Percentiles rank a stretch among this genome's conserved stretches.
Evolutionary conservation across 2,329 filamentous ascomycete genomes (phyloP).

Genomic region (Podosphaera fusca): DNA sequence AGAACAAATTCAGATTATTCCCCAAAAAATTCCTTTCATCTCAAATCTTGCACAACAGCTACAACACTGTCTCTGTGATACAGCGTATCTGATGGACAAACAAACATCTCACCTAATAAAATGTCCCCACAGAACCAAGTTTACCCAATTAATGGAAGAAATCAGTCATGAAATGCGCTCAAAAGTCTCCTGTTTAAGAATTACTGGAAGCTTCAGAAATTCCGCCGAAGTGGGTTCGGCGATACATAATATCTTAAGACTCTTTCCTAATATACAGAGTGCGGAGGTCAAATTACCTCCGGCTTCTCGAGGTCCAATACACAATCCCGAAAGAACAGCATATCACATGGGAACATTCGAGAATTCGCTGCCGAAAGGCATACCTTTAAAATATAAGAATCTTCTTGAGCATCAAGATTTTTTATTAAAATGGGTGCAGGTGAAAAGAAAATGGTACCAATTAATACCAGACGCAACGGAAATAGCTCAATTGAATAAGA

Average conservation of each 20-base stretch:
- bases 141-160: not conserved
- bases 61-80: not conserved
- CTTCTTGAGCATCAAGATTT: not conserved
- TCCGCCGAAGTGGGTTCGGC: not conserved
- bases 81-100: not conserved
- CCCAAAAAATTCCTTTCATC: not conserved
- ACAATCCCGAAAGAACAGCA: not conserved
- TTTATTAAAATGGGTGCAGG: not conserved
- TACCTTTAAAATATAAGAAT: not conserved
- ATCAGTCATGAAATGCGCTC: not conserved
- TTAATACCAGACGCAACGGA: not conserved
- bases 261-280: not conserved
- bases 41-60: not conserved
- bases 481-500: not conserved
- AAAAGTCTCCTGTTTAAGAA: not conserved
- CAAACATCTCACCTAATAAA: not conserved
- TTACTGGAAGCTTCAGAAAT: not conserved
- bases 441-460: not conserved
- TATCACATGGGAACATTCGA: not conserved
- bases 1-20: not conserved
- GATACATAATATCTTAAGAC: not conserved
- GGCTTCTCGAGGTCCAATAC: not conserved
- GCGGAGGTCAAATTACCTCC: not conserved
- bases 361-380: not conserved
- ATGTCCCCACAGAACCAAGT: not conserved